Conservation (phyloP, 2,329 filamentous ascomycete genomes). For the Mycosphaerella sp. region DNA sequence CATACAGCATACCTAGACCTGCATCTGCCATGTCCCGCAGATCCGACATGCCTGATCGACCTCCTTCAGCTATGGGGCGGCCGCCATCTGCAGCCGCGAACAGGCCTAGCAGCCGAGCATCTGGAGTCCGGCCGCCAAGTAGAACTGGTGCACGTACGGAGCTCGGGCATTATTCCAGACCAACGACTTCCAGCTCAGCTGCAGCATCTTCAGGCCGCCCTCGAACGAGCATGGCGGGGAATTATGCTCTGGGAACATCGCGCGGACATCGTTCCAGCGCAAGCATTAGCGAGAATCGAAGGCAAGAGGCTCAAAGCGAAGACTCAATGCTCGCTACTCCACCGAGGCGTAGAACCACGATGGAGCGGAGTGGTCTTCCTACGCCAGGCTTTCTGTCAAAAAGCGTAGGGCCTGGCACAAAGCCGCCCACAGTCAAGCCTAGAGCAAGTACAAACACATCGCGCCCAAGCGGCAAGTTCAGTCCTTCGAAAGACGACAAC, state of each 20-base stretch:
- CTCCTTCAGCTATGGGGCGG: conserved; percentile 25
- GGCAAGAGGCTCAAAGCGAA: conserved; percentile 30
- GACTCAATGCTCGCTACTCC: conserved; percentile 10
- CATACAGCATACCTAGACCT: conserved; percentile 42
- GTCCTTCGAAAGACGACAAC: conserved; percentile 11
- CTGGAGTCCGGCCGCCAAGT: conserved; percentile 26
- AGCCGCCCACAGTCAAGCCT: conserved; percentile 2
- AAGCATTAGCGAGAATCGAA: conserved; percentile 31
- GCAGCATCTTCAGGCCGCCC: conserved; percentile 46
- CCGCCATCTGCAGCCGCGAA: conserved; percentile 40
- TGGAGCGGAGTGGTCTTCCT: conserved; percentile 21
- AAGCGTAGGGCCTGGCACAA: conserved; percentile 12
- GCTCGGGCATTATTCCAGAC: conserved; percentile 33
- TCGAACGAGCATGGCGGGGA: conserved; percentile 64
- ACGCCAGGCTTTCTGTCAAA: conserved; percentile 14
- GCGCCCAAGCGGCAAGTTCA: conserved; percentile 19
- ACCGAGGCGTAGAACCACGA: conserved; percentile 19
- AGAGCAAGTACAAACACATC: conserved; percentile 13
- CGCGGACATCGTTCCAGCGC: conserved; percentile 24
- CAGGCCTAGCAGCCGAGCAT: conserved; percentile 66
- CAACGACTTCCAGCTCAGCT: conserved; percentile 12
- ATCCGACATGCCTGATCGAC: conserved; percentile 27
- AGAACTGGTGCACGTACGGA: conserved; percentile 42
- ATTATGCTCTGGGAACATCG: conserved; percentile 31
- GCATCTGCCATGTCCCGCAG: conserved; percentile 24